Conservation (phyloP, 805 yeast genomes). For the Teunomyces barrocoloradensis region DNA sequence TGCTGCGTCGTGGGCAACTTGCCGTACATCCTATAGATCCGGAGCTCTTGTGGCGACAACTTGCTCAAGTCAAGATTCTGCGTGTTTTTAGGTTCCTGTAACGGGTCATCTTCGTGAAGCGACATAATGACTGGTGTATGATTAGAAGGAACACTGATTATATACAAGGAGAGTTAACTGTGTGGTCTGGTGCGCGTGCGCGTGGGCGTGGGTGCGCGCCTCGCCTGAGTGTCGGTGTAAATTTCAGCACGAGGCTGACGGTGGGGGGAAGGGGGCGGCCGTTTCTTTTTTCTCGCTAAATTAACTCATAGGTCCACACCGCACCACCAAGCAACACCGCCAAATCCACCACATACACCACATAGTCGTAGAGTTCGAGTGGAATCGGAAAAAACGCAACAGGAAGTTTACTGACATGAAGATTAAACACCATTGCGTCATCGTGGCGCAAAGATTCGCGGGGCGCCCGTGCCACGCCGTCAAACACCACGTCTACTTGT, state of each 20-base stretch:
- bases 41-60: constrained; percentile 75
- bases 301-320: background rate
- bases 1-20: constrained; percentile 80
- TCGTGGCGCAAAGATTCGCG: constrained; percentile 7
- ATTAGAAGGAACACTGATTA: background rate
- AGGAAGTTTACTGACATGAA: constrained; percentile 28
- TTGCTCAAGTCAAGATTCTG: constrained; percentile 53
- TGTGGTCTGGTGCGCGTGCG: background rate
- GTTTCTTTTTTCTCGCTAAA: background rate
- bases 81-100: constrained; percentile 45
- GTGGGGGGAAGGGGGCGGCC: too few species aligned
- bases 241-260: background rate
- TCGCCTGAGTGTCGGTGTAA: background rate
- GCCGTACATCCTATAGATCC: constrained; percentile 77
- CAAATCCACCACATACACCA: constrained; percentile 27
- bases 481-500: constrained; percentile 18
- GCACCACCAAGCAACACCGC: constrained; percentile 3
- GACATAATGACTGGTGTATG: constrained; percentile 20
- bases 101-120: constrained; percentile 47
- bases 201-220: too few species aligned
- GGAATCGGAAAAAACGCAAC: constrained; percentile 30
- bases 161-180: too few species aligned
- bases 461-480: constrained; percentile 19
- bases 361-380: constrained; percentile 26
- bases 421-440: constrained; percentile 18